Conservation (phyloP, 75 land plant species). For the Cunninghamia lanceolata region DNA sequence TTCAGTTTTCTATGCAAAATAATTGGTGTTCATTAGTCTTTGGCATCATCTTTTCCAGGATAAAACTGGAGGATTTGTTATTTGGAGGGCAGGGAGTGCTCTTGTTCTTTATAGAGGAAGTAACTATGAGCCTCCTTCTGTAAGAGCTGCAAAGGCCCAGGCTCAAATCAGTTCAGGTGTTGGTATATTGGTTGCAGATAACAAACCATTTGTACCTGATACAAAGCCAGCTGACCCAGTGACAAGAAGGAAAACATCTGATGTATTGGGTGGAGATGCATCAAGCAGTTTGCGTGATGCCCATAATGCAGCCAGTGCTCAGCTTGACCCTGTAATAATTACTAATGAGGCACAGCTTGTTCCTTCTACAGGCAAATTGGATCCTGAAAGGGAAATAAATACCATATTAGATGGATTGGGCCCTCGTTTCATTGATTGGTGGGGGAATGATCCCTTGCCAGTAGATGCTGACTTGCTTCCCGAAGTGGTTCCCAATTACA, state of each 20-base stretch:
- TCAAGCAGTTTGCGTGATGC: neutral
- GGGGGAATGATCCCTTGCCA: constrained; percentile 78
- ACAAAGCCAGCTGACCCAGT: neutral
- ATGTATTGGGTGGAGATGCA: neutral
- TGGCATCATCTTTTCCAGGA: constrained; percentile 35
- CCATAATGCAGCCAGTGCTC: neutral
- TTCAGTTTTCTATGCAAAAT: neutral
- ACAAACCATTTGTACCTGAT: constrained; percentile 44
- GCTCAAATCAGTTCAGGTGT: constrained; percentile 3
- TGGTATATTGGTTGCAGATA: constrained; percentile 7
- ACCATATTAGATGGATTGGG: constrained; percentile 74
- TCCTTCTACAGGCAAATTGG: neutral
- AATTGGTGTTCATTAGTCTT: neutral
- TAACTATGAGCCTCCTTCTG: constrained; percentile 59
- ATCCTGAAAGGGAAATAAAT: constrained; percentile 46
- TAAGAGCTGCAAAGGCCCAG: constrained; percentile 21
- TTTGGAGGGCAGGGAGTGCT: constrained; percentile 89
- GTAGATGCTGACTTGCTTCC: constrained; percentile 95
- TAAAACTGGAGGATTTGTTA: constrained; percentile 84
- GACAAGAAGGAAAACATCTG: constrained; percentile 9
- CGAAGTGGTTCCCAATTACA: constrained; percentile 49
- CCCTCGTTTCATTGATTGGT: constrained; percentile 95
- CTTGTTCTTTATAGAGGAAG: constrained; percentile 82
- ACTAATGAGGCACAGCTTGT: neutral
- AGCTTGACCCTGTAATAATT: neutral